Percentiles rank a stretch among this genome's conserved stretches.
phyloP scores from a whole-genome alignment of 2,329 filamentous ascomycete species.

The Clonostachys sp. region DNA sequence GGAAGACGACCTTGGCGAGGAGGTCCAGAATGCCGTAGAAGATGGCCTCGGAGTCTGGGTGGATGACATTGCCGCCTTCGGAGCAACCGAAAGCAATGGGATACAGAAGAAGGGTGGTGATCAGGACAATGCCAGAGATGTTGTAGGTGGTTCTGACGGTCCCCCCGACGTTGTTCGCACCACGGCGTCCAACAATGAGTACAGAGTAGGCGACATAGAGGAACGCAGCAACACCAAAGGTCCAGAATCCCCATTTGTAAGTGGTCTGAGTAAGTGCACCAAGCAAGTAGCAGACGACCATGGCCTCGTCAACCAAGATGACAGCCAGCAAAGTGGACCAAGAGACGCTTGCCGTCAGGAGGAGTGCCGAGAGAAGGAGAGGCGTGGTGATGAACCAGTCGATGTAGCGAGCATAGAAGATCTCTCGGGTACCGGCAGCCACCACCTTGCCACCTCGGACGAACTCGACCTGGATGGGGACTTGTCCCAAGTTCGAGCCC shows the following conservation, averaged over 20 bases:
- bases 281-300: conserved; percentile 38
- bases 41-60: conserved; percentile 61
- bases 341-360: conserved; percentile 52
- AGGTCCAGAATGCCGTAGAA: conserved; percentile 67
- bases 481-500: conserved; percentile 45
- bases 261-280: conserved; percentile 37
- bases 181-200: conserved; percentile 30
- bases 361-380: conserved; percentile 55
- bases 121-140: conserved; percentile 51
- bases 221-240: conserved; percentile 41
- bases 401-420: conserved; percentile 51
- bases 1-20: conserved; percentile 60
- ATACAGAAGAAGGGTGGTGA: conserved; percentile 50
- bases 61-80: conserved; percentile 47
- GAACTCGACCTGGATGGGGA: conserved; percentile 48
- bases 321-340: conserved; percentile 49
- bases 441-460: conserved; percentile 29
- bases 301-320: conserved; percentile 40
- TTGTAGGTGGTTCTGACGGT: conserved; percentile 50
- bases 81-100: conserved; percentile 47
- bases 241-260: conserved; percentile 56
- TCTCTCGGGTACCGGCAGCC: conserved; percentile 46
- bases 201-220: conserved; percentile 38
- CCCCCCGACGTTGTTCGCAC: conserved; percentile 48
- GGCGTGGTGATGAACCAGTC: conserved; percentile 58